phyloP scores from a whole-genome alignment of 371 early-diverging fungal species.

The Nematocida parisii region DNA sequence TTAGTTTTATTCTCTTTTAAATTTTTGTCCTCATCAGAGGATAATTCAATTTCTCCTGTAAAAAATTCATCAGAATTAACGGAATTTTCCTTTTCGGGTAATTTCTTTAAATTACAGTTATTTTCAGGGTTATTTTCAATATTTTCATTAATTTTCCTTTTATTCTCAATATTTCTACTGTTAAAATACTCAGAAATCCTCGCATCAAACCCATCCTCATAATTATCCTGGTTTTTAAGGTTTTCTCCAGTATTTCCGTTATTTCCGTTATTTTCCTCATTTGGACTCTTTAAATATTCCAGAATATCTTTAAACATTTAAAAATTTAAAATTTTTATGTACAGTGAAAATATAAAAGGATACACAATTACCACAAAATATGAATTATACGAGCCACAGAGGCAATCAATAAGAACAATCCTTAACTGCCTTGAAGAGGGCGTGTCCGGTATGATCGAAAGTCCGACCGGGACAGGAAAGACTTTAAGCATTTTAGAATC shows the following conservation, averaged over 20 bases:
- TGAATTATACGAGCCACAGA: conserved; percentile 72
- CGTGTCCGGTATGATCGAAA: conserved; percentile 72
- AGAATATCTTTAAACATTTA: conserved; percentile 45
- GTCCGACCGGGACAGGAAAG: conserved; percentile 74
- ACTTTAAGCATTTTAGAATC: conserved; percentile 72
- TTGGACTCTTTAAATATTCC: not conserved
- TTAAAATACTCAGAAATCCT: not conserved
- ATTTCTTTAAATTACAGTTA: too few relatives aligned
- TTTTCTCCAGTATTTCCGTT: conserved; percentile 1
- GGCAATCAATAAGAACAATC: conserved; percentile 71
- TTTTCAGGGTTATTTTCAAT: too few relatives aligned
- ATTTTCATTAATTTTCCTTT: too few relatives aligned
- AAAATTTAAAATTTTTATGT: conserved; percentile 57
- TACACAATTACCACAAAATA: conserved; percentile 68
- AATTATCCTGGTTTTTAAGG: not conserved
- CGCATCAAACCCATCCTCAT: not conserved
- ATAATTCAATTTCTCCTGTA: not conserved
- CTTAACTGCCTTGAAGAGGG: conserved; percentile 68
- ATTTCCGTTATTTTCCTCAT: conserved; percentile 5
- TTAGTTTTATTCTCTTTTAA: too few relatives aligned
- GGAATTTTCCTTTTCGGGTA: too few relatives aligned
- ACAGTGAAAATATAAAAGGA: conserved; percentile 34
- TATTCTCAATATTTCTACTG: not conserved
- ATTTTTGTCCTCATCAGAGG: not conserved
- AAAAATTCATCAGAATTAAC: too few relatives aligned